A percentile compares a stretch with the other conserved stretches of the same genome.
These are phyloP conservation scores for Fomitopsis pinicola DNA, from an alignment of 1,284 basidiomycete genomes.

Conservation along the genomic window DNA sequence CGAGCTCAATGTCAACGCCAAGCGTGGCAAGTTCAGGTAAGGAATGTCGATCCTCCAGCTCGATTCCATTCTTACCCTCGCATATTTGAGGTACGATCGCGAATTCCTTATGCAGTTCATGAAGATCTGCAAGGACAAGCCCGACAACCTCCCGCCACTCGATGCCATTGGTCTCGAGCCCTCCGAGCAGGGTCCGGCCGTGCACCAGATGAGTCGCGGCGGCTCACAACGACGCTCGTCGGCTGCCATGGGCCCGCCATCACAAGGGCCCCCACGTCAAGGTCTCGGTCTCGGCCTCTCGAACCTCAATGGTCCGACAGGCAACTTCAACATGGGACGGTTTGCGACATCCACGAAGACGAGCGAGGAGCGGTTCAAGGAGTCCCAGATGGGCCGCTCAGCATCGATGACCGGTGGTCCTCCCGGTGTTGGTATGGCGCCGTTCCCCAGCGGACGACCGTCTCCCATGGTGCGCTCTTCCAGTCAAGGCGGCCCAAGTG, in stretches of 20 bases:
- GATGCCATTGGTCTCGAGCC: conserved; percentile 91
- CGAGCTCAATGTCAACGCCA: conserved; percentile 83
- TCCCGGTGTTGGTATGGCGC: conserved; percentile 28
- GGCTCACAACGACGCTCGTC: conserved; percentile 57
- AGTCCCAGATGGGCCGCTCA: conserved; percentile 32
- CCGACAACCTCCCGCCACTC: conserved; percentile 83
- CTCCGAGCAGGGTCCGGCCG: conserved; percentile 42
- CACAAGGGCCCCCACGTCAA: conserved; percentile 38
- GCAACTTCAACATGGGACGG: conserved; percentile 68
- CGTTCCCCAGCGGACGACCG: conserved; percentile 40
- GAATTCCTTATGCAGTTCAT: conserved; percentile 99
- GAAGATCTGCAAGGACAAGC: conserved; percentile 92
- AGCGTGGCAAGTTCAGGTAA: conserved; percentile 87
- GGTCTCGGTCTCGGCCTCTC: conserved; percentile 56
- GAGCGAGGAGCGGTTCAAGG: conserved; percentile 71
- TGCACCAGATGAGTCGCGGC: conserved; percentile 48
- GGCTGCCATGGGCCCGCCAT: conserved; percentile 35
- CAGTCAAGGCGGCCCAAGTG: conserved; percentile 66
- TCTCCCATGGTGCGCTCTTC: conserved; percentile 65
- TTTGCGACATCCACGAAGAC: conserved; percentile 61
- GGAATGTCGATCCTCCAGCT: conserved; percentile 1
- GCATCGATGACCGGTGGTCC: conserved; percentile 33
- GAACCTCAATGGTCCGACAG: conserved; percentile 33
- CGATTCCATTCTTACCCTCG: neutral
- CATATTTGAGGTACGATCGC: conserved; percentile 78